These are phyloP conservation scores for Cymbopogon citratus DNA, from an alignment of 176 grass and related monocot genomes.

Conservation along the genomic window DNA sequence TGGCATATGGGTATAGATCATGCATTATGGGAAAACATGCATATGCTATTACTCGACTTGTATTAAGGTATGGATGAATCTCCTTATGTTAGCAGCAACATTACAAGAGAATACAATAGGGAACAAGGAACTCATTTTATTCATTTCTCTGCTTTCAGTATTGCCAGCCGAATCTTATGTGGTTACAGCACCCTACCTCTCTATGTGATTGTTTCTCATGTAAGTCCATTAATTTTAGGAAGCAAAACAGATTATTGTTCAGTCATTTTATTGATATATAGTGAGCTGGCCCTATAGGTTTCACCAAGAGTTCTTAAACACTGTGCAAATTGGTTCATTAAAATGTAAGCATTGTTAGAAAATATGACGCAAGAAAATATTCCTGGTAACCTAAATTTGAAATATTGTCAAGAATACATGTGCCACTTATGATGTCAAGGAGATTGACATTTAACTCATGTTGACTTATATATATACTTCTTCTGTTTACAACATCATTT, in stretches of 20 bases:
- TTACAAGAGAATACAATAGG: background rate
- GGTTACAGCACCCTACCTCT: constrained; percentile 74
- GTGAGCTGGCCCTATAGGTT: background rate
- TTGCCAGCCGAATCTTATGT: constrained; percentile 52
- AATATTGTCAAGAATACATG: background rate
- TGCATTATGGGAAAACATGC: constrained; percentile 1
- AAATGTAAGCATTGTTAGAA: background rate
- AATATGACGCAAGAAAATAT: background rate
- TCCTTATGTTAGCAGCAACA: background rate
- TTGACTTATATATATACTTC: background rate
- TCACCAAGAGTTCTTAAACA: background rate
- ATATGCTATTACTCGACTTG: constrained; percentile 1
- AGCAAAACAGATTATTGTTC: background rate
- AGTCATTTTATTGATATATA: background rate
- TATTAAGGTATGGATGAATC: background rate
- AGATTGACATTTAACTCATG: background rate
- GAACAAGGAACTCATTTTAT: background rate
- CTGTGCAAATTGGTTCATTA: background rate
- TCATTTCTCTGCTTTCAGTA: constrained; percentile 26
- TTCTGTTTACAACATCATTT: background rate
- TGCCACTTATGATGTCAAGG: background rate
- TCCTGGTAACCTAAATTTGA: background rate
- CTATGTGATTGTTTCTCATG: constrained; percentile 82
- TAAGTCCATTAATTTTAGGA: constrained; percentile 27
- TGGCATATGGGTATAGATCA: background rate